A percentile compares a stretch with the other conserved stretches of the same genome.
Conservation (phyloP, 306 rosid genomes). For the Senna tora region DNA sequence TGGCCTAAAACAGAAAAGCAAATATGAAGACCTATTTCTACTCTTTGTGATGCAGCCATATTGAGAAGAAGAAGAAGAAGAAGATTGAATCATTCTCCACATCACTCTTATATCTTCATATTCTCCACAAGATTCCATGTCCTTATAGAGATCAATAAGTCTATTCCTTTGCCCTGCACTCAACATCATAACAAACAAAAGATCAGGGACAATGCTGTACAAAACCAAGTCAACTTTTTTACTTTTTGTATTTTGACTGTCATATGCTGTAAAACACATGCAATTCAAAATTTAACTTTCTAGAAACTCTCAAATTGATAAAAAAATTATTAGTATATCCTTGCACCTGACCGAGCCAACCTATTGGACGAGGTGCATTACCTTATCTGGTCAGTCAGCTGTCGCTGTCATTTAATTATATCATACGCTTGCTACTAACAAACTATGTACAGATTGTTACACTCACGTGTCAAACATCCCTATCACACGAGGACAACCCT, state of each 20-base stretch:
- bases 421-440: too few species aligned
- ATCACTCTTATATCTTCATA: conserved; percentile 80
- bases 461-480: too few species aligned
- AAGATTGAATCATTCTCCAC: conserved; percentile 91
- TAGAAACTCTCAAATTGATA: too few species aligned
- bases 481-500: too few species aligned
- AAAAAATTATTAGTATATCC: too few species aligned
- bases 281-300: too few species aligned
- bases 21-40: conserved; percentile 37
- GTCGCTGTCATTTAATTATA: too few species aligned
- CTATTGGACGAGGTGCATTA: too few species aligned
- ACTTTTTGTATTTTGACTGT: not conserved
- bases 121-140: conserved; percentile 79
- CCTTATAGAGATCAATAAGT: conserved; percentile 63
- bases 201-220: conserved; percentile 20
- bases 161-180: conserved; percentile 60
- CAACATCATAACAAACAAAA: conserved; percentile 23
- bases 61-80: conserved; percentile 45
- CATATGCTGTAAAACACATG: too few species aligned
- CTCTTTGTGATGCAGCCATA: conserved; percentile 31
- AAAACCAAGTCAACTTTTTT: conserved; percentile 17
- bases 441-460: too few species aligned
- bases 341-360: too few species aligned
- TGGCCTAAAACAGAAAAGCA: conserved; percentile 53
- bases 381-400: too few species aligned